These are phyloP conservation scores for Avena eriantha DNA, from an alignment of 176 grass and related monocot genomes.

Conservation along the genomic window DNA sequence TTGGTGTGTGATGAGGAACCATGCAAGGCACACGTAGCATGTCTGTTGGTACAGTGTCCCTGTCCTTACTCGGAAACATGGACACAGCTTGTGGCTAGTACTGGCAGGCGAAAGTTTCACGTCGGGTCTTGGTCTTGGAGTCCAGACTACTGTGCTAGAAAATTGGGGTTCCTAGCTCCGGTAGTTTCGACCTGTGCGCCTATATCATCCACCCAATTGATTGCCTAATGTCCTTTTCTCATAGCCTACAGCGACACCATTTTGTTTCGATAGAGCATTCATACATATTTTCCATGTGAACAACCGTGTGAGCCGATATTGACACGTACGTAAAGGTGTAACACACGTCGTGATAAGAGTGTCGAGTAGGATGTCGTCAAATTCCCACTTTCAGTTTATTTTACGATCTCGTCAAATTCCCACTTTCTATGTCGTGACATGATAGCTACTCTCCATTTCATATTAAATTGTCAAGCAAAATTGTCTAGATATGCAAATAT, in stretches of 20 bases:
- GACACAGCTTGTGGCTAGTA: background rate
- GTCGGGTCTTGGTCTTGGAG: background rate
- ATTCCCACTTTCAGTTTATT: too few relatives aligned
- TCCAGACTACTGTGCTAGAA: background rate
- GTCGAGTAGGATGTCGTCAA: too few relatives aligned
- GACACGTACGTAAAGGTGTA: background rate
- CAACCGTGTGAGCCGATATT: background rate
- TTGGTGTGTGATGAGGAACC: background rate
- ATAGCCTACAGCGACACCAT: background rate
- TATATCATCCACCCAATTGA: background rate
- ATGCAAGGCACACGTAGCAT: slow-evolving; percentile 19
- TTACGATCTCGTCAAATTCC: too few relatives aligned
- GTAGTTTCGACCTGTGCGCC: background rate
- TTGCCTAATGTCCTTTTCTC: background rate
- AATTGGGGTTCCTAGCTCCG: background rate
- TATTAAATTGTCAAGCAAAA: too few relatives aligned
- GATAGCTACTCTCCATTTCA: background rate
- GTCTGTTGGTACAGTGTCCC: slow-evolving; percentile 10
- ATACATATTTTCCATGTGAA: slow-evolving; percentile 5
- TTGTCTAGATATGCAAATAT: too few relatives aligned
- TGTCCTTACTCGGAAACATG: slow-evolving; percentile 4
- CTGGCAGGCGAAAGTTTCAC: background rate
- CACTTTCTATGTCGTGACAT: too few relatives aligned
- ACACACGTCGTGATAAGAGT: background rate
- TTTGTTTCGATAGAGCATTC: background rate